Conservation (phyloP, 495 filamentous ascomycete genomes). For the Filosporella fistucella region DNA sequence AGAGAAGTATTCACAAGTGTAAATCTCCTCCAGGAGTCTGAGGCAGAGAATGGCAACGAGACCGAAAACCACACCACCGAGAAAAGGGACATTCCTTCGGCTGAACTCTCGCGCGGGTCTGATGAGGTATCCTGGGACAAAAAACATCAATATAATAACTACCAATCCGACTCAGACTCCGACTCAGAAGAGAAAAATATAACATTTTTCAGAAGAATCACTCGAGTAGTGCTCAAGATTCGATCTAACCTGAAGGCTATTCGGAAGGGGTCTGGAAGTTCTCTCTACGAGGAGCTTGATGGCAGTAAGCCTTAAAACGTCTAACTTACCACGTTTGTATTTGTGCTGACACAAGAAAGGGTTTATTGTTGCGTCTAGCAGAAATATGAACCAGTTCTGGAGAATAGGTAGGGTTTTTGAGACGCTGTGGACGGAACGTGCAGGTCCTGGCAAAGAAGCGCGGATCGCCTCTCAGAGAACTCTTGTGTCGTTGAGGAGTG, state of each 20-base stretch:
- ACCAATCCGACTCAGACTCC: neutral
- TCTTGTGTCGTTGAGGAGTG: neutral
- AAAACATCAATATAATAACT: neutral
- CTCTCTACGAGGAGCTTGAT: neutral
- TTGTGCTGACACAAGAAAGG: neutral
- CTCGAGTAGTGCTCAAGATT: neutral
- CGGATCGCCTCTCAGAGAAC: neutral
- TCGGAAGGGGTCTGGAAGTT: neutral
- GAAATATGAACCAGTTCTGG: neutral
- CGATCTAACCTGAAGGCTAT: neutral
- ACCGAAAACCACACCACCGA: too few relatives aligned
- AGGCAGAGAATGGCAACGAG: neutral
- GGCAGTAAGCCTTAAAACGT: neutral
- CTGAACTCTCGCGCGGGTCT: neutral
- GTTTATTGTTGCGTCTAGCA: neutral
- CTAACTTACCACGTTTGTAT: neutral
- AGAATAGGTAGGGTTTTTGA: neutral
- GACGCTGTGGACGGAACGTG: neutral
- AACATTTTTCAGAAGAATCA: neutral
- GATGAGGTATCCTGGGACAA: neutral
- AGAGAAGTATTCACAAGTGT: neutral
- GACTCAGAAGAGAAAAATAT: neutral
- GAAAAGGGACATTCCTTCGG: neutral
- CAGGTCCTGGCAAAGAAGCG: neutral
- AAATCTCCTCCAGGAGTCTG: neutral